Conservation (phyloP, 73 alveolate species). For the Halteria grandinella region DNA sequence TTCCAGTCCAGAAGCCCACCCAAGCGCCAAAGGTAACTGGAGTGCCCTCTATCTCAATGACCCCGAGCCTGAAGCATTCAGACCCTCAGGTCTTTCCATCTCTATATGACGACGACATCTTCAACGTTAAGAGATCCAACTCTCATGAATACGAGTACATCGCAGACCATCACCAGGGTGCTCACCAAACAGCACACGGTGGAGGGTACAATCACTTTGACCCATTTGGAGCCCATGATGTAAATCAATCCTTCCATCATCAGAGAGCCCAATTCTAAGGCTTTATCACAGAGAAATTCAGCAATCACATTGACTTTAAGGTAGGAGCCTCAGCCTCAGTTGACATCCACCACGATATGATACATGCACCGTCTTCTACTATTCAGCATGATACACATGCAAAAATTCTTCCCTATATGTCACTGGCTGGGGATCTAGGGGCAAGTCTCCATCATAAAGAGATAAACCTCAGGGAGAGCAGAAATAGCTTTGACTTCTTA, state of each 20-base stretch:
- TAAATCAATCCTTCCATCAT: not conserved
- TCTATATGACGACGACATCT: conserved; percentile 10
- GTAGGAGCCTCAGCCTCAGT: not conserved
- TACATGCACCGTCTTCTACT: conserved; percentile 8
- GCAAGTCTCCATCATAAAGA: not conserved
- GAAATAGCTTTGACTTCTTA: conserved; percentile 50
- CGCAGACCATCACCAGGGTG: not conserved
- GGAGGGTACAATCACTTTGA: not conserved
- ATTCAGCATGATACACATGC: not conserved
- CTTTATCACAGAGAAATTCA: not conserved
- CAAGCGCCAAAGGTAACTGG: not conserved
- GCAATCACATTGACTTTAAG: not conserved
- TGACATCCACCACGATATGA: not conserved
- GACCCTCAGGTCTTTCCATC: conserved; percentile 13
- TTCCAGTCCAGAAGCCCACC: not conserved
- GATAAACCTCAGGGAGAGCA: not conserved
- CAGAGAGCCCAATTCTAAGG: conserved; percentile 1
- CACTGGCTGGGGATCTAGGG: not conserved
- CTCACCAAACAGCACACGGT: not conserved
- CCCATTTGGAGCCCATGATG: conserved; percentile 10
- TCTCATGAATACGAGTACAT: conserved; percentile 25
- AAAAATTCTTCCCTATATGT: not conserved
- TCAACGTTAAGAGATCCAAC: conserved; percentile 48
- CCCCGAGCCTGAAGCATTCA: conserved; percentile 37
- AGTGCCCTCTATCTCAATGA: conserved; percentile 19